Evolutionary conservation across 148 eudicot genomes (phyloP).

Genomic region (Arbutus unedo): DNA sequence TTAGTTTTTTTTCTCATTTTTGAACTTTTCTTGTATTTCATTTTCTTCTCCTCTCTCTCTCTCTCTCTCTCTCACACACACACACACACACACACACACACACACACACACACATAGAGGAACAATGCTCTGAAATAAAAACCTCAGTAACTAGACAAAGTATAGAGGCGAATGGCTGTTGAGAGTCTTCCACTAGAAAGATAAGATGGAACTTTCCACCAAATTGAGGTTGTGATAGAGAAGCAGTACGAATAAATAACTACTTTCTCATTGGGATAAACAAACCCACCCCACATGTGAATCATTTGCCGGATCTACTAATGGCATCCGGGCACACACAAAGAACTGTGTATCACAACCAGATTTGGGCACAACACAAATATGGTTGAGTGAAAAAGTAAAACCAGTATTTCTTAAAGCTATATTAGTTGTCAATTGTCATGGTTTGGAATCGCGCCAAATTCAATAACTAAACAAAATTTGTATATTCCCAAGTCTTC

Average conservation of each 20-base stretch:
- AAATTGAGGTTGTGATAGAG: neutral
- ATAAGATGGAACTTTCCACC: neutral
- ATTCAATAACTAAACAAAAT: too few relatives aligned
- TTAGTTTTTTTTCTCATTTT: too few relatives aligned
- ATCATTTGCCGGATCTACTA: neutral
- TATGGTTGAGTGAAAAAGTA: neutral
- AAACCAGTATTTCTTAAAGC: too few relatives aligned
- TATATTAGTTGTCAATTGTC: too few relatives aligned
- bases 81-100: too few relatives aligned
- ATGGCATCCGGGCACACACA: neutral
- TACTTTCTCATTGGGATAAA: neutral
- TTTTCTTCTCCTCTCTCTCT: too few relatives aligned
- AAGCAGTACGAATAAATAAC: neutral
- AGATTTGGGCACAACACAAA: neutral
- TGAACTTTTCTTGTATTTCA: too few relatives aligned
- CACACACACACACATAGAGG: too few relatives aligned
- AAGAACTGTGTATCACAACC: neutral
- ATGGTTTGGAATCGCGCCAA: too few relatives aligned
- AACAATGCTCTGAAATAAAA: too few relatives aligned
- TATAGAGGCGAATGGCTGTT: neutral
- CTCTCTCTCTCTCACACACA: too few relatives aligned
- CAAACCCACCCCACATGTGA: neutral
- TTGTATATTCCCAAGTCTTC: too few relatives aligned
- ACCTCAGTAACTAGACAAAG: neutral
- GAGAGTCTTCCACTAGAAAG: neutral